Evolutionary conservation across 306 rosid genomes (phyloP), one percentile per base, ranked within the genome.

Genomic region (Sicyos baderoa): DNA sequence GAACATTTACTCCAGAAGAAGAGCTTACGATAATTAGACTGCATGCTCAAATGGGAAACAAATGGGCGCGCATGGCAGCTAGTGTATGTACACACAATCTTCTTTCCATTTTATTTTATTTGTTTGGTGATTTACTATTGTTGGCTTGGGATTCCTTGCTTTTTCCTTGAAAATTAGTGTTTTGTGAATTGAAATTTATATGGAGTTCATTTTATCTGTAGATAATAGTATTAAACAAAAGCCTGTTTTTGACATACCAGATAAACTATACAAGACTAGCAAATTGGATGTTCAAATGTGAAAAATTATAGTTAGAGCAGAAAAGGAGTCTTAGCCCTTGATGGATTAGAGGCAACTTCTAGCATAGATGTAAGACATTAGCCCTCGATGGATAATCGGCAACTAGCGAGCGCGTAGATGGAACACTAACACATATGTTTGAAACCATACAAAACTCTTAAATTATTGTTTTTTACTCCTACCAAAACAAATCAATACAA

Each of bases 51-150:
- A 81, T 90, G 89, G 99, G 99, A 76, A 94, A 94, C 83, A 94
- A 82, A 86, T 94, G 99, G 99, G 97, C 99, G n/a, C 91, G 89
- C 68, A 94, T 94, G 97, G 96, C 97, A 0, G 84, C 89, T 40
- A 87, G 86, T 56, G 99, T 94, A 86, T 81, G 99, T 74, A 67
- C 77, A 72, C 8, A 7, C 76, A 15, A 64, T 53, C 49, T 32
- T 45, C 52, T 47, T 72, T n/a, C 18, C 29, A 13, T 12, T 76
- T 27, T 37, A 37, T 37, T 80, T 76, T 73, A 9, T 81, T 45
- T 60, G 62, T 51, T 35, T 73, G 49, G 60, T 72, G 11, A 44
- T 51, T 56, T 9, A 9, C 21, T 14, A 13, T 16, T 40, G 15
- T 54, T 42, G 8, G 27, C 72, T 55, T 45, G 57, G 37, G 16